phyloP scores from a whole-genome alignment of 805 yeast genomes.

The Candida fluviatilis region DNA sequence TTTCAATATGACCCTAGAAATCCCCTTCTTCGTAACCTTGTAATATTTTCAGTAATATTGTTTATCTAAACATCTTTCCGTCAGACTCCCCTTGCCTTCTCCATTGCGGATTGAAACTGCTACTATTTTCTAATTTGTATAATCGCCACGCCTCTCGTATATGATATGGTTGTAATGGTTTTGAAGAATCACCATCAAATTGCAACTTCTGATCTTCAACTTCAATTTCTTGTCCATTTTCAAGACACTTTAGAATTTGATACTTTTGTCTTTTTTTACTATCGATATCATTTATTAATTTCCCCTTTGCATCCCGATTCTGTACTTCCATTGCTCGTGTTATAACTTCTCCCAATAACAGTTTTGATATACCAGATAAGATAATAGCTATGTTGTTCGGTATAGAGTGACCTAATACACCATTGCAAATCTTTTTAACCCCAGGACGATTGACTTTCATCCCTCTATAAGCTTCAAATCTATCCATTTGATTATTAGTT shows the following conservation, averaged over 20 bases:
- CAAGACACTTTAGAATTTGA: conserved; percentile 33
- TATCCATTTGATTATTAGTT: conserved; percentile 75
- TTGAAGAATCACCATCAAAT: conserved; percentile 39
- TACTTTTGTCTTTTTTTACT: conserved; percentile 35
- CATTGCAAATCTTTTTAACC: conserved; percentile 74
- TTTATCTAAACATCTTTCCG: conserved; percentile 63
- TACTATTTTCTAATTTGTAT: conserved; percentile 60
- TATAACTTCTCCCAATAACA: conserved; percentile 84
- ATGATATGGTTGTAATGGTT: conserved; percentile 79
- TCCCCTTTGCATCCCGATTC: conserved; percentile 45
- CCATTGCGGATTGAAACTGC: conserved; percentile 52
- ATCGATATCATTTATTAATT: conserved; percentile 31
- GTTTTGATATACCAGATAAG: conserved; percentile 81
- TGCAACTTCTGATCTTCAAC: conserved; percentile 21
- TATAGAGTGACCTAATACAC: conserved; percentile 74
- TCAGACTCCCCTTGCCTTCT: conserved; percentile 65
- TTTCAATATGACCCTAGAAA: too few relatives aligned
- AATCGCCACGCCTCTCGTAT: conserved; percentile 85
- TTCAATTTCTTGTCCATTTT: conserved; percentile 33
- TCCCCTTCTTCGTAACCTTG: too few relatives aligned
- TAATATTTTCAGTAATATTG: too few relatives aligned
- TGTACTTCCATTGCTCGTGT: conserved; percentile 77
- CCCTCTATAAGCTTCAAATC: conserved; percentile 84
- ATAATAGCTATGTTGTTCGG: conserved; percentile 78
- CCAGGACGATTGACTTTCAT: conserved; percentile 60